A percentile compares a stretch with the other conserved stretches of the same genome.
Evolutionary conservation across 2,329 filamentous ascomycete species (phyloP).

Genomic region (Fusarium sp.): DNA sequence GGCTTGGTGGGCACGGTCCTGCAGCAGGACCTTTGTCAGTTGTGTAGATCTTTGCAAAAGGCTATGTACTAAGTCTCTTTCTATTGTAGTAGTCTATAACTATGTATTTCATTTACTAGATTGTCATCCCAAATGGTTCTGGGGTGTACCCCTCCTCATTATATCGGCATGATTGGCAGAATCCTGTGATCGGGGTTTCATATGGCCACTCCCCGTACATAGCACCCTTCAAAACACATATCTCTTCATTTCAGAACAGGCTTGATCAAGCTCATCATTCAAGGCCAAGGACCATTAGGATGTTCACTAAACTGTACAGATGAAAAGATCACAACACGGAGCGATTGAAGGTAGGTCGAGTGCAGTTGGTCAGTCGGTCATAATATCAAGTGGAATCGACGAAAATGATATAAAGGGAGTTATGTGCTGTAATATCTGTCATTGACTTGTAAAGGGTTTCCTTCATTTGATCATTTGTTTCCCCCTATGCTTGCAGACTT

Average conservation of each 20-base stretch:
- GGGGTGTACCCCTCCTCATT: background rate
- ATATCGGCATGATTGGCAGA: background rate
- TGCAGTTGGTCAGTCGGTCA: no score
- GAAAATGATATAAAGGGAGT: background rate
- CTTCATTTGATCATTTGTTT: background rate
- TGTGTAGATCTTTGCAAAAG: background rate
- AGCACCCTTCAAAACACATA: no score
- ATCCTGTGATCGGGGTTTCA: background rate
- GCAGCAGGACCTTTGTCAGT: background rate
- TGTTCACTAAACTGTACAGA: no score
- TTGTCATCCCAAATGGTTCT: background rate
- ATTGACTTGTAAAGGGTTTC: background rate
- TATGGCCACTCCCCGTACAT: no score
- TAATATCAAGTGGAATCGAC: no score
- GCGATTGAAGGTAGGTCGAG: no score
- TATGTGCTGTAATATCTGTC: no score
- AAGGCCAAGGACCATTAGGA: no score
- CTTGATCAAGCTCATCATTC: no score
- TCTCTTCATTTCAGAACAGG: no score
- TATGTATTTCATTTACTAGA: background rate
- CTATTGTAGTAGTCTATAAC: background rate
- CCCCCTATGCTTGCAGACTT: background rate
- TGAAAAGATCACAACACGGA: no score
- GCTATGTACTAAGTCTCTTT: background rate
- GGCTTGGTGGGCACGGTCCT: background rate